Evolutionary conservation across 768 basidiomycete species (phyloP), one percentile per base, ranked within the genome.

Genomic region (Dendrothele bispora): DNA sequence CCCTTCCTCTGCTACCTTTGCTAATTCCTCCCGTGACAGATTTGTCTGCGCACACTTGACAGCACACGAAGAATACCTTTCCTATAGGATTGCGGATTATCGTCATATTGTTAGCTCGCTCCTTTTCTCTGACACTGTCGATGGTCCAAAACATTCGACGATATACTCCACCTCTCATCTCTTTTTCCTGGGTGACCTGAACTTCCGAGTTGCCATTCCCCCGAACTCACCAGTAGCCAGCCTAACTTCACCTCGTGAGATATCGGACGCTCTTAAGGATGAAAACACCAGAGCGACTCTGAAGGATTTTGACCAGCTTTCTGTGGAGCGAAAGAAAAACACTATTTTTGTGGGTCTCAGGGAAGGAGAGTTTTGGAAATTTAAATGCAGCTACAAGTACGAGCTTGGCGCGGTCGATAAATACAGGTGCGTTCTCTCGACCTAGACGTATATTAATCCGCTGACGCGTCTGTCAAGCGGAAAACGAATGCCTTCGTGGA

Each of bases 1-100:
- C 48, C 22, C 21, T 40, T 38, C 8, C 30, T 35, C 30, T 46
- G 39, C 17, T n/a, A n/a, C n/a, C n/a, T n/a, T n/a, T n/a, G n/a
- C n/a, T n/a, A n/a, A n/a, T n/a, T n/a, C n/a, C n/a, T n/a, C n/a
- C n/a, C 29, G 28, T 24, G 21, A 8, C 55, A 97, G 93, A 12
- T 98, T 99, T 57, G 89, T 97, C 24, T 86, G 85, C 60, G 91
- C 91, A 12, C 95, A 99, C 72, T 75, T 99, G 49, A 89, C 92
- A 3, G 86, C 95, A 3, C 86, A 91, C 60, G 82, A 82, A 29
- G 66, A 77, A 32, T 80, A 87, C 48, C 68, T 94, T 47, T 63
- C 72, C 22, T 62, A 70, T 15, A 81, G 95, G 21, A 75, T 95
- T 50, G 74, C 74, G 5, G 88, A 98, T 69, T 97, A 87, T 66